Base-by-base conservation (phyloP, 148 eudicot genomes). In the Heliosperma pusillum region DNA sequence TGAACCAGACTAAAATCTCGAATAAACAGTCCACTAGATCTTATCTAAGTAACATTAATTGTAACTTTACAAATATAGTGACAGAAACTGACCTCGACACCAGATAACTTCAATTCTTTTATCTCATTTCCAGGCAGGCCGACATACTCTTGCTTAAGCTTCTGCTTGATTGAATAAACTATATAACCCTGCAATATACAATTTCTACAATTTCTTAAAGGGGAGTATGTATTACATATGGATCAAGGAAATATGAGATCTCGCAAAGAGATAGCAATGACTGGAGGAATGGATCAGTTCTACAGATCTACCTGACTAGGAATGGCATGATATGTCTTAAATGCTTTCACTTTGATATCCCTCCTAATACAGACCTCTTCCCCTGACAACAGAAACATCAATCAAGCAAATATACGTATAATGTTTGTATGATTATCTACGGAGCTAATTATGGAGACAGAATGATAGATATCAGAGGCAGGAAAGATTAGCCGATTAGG, bases 271-370 rank as follows among this genome's bases (percentile, higher is more conserved):
- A 64, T 1, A 45, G 7, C 40, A 45, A 2, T 2, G 8, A 42
- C 22, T 40, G 26, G 71, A 44, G 45, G 55, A 21, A 20, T 15
- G 8, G 2, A 24, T 16, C 12, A n/a, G 2, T 50, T 50, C 55
- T 50, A 10, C 55, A 50, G 55, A 52, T 53, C 5, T 80, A 90
- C 98, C 97, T 90, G 98, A 81, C 96, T 87, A 12, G 92, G 97
- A 74, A 94, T 83, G 77, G 74, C 85, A 62, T 91, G 98, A 78
- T 85, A 92, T 52, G 98, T 94, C 80, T 75, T 89, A 79, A 91
- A 91, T 26, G 93, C 96, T 83, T 75, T 92, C 33, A 90, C 98
- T 88, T 86, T 91, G 30, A 94, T 83, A 81, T 92, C 97, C 77
- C 78, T 91, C 82, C 92, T 86, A 60, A 91, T 76, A 33, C 45